Evolutionary conservation across 140 eudicot species (phyloP).

Genomic region (Oenanthe javanica): DNA sequence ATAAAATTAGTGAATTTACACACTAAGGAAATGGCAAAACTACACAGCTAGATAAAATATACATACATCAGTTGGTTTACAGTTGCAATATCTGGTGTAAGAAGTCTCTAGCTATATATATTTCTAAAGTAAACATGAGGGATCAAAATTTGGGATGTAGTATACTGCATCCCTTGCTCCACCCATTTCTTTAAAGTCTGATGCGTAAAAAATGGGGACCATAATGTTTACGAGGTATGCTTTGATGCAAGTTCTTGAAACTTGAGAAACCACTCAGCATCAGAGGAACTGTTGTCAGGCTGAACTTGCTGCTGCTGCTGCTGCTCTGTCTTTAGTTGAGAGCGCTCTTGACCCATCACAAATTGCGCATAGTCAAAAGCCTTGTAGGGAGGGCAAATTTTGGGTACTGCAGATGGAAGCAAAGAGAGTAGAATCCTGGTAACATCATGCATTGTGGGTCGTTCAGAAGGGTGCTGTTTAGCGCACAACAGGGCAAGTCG

Average conservation of each 20-base stretch:
- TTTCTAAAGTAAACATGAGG: not conserved
- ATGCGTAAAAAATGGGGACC: not conserved
- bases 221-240: conserved; percentile 25
- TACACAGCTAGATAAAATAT: not conserved
- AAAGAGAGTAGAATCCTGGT: conserved; percentile 55
- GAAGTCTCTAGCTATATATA: not conserved
- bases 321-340: conserved; percentile 9
- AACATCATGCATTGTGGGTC: conserved; percentile 94
- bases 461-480: conserved; percentile 54
- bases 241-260: conserved; percentile 71
- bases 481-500: conserved; percentile 85
- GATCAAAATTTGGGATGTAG: not conserved
- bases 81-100: not conserved
- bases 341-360: conserved; percentile 31
- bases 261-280: conserved; percentile 69
- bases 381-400: conserved; percentile 25
- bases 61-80: not conserved
- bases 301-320: conserved; percentile 17
- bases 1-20: not conserved
- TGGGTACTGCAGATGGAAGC: conserved; percentile 36
- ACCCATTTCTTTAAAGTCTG: not conserved
- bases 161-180: not conserved
- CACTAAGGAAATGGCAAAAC: not conserved
- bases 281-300: conserved; percentile 46
- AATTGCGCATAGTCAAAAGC: conserved; percentile 38